Base-by-base conservation (phyloP, 495 filamentous ascomycete species). In the Penicillium psychrofluorescens region DNA sequence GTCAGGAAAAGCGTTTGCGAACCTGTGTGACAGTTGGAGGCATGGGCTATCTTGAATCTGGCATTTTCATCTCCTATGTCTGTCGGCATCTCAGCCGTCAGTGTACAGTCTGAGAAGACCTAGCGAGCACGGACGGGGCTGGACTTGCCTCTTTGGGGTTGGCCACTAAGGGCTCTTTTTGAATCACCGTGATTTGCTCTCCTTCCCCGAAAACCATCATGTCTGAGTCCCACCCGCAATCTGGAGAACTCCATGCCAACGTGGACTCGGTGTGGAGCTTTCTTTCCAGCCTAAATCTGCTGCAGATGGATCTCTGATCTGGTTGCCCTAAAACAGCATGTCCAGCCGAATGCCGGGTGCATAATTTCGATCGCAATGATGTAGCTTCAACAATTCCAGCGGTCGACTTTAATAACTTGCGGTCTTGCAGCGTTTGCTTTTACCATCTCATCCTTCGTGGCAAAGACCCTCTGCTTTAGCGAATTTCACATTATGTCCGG, bases 91-190 rank as follows among this genome's bases (percentile, higher is more conserved):
- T 22, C 6, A 22, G 22, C 22, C 6, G 22, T 22, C 22, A 22
- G 22, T 22, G 22, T 22, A 22, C 22, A 22, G 0, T 22, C 22
- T 22, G 22, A 22, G 22, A 22, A 22, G 22, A 4, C 22, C 22
- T 4, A 22, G 22, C 22, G 22, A 22, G 22, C 22, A 22, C 22
- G 22, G 22, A 22, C 22, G 22, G 44, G 56, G 39, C 29, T 59
- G 54, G 50, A 59, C 53, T 51, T 59, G 16, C 56, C 41, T 15
- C 6, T 41, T 49, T 42, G 13, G 50, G 53, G 1, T 22, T 59
- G 50, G 53, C 29, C 44, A 4, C 22, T 9, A 9, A 16, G n/a
- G 22, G 7, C 4, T 1, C 11, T 12, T 41, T 27, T 22, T 6
- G 32, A 43, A 14, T 13, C 40, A 32, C 40, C 40, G 40, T 43